Evolutionary conservation across 1,139 yeast species (phyloP).

Genomic region (Sugiyamaella neomexicana): DNA sequence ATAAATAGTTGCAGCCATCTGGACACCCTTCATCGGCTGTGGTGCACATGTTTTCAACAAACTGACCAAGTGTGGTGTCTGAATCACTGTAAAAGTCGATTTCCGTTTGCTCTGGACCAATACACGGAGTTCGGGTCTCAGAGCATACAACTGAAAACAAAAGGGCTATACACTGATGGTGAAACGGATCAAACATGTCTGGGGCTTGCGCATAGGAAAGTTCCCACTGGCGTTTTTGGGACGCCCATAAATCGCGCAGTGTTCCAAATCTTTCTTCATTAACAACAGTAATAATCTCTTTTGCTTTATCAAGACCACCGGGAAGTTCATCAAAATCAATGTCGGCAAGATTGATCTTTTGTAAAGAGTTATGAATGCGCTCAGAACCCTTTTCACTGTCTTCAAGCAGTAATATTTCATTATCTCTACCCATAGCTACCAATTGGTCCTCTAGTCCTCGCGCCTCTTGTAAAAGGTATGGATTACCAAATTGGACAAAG

Average conservation of each 20-base stretch:
- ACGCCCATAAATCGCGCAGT: conserved; percentile 36
- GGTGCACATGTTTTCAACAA: conserved; percentile 76
- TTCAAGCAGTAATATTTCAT: conserved; percentile 29
- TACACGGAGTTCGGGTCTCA: conserved; percentile 86
- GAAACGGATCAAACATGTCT: conserved; percentile 59
- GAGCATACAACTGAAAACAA: conserved; percentile 81
- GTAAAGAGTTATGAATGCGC: conserved; percentile 18
- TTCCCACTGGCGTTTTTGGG: conserved; percentile 60
- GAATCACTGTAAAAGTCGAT: conserved; percentile 89
- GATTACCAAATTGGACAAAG: conserved; percentile 65
- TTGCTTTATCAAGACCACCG: conserved; percentile 29
- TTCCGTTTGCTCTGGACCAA: conserved; percentile 80
- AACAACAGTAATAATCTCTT: conserved; percentile 27
- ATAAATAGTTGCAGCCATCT: conserved; percentile 75
- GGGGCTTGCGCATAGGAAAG: conserved; percentile 51
- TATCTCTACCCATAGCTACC: conserved; percentile 40
- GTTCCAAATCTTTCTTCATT: conserved; percentile 29
- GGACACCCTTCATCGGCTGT: conserved; percentile 67
- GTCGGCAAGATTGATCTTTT: conserved; percentile 23
- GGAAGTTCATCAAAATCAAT: conserved; percentile 29
- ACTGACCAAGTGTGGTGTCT: conserved; percentile 87
- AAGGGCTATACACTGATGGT: conserved; percentile 75
- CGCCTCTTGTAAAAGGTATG: conserved; percentile 58
- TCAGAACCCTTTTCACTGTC: conserved; percentile 22
- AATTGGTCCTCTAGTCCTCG: conserved; percentile 54